Percentiles rank a stretch among this genome's conserved stretches.
Evolutionary conservation across 2,329 filamentous ascomycete genomes (phyloP).

Genomic region (Penicillium sp.): DNA sequence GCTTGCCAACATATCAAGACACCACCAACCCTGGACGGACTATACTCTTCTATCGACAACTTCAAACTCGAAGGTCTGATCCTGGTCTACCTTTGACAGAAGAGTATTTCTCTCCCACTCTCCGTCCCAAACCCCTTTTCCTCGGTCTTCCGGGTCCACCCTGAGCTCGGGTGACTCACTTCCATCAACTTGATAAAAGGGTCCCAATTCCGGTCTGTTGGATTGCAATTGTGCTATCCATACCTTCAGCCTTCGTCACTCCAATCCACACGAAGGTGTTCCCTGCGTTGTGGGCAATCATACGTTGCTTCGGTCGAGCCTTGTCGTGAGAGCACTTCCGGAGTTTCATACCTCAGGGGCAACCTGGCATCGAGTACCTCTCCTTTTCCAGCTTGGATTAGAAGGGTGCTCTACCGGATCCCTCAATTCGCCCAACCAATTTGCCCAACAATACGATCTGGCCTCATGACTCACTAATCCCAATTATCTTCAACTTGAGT

Average conservation of each 20-base stretch:
- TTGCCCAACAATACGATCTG: slow-evolving; percentile 1
- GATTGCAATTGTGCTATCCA: neutral
- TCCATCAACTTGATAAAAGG: slow-evolving; percentile 5
- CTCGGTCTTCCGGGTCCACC: slow-evolving; percentile 5
- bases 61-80: slow-evolving; percentile 9
- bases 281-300: neutral
- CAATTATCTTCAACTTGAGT: slow-evolving; percentile 29
- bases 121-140: slow-evolving; percentile 5
- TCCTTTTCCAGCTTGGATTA: slow-evolving; percentile 23
- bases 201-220: neutral
- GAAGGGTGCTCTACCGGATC: slow-evolving; percentile 27
- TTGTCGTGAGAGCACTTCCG: slow-evolving; percentile 6
- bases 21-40: slow-evolving; percentile 11
- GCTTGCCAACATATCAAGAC: slow-evolving; percentile 12
- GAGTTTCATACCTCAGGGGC: slow-evolving; percentile 15
- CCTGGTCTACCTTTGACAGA: neutral
- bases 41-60: slow-evolving; percentile 19
- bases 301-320: slow-evolving; percentile 9
- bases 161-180: slow-evolving; percentile 15
- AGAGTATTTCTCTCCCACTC: slow-evolving; percentile 9
- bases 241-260: slow-evolving; percentile 5
- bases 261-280: slow-evolving; percentile 7
- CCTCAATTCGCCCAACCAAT: slow-evolving; percentile 8
- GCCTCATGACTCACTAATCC: slow-evolving; percentile 33
- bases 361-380: slow-evolving; percentile 27